Conservation (phyloP, 176 grass and related monocot genomes). For the Eragrostis nindensis region DNA sequence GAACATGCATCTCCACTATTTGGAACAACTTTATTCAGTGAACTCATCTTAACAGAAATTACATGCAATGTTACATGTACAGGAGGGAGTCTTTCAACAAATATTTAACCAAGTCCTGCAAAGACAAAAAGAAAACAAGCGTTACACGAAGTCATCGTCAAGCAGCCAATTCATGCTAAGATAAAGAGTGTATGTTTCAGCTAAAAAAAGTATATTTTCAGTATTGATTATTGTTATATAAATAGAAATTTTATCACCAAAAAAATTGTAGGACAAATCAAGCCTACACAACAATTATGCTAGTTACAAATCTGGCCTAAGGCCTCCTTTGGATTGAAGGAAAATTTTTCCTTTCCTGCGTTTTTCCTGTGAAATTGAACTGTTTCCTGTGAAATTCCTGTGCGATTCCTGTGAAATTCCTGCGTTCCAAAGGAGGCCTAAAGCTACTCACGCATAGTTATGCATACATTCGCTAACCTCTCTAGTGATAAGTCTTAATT, state of each 20-base stretch:
- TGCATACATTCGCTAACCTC: neutral
- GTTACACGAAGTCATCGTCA: neutral
- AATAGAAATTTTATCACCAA: neutral
- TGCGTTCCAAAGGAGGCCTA: too few relatives aligned
- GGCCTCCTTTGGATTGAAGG: too few relatives aligned
- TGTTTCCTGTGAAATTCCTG: too few relatives aligned
- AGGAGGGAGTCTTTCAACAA: slow-evolving; percentile 35
- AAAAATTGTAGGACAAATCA: neutral
- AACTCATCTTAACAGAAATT: slow-evolving; percentile 76
- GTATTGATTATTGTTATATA: neutral
- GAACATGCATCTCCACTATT: slow-evolving; percentile 50
- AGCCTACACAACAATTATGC: neutral
- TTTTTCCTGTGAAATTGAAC: too few relatives aligned
- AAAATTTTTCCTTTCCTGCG: too few relatives aligned
- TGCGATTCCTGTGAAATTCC: too few relatives aligned
- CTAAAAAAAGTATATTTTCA: neutral
- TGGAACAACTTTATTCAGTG: slow-evolving; percentile 59
- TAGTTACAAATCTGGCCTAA: neutral
- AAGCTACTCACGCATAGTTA: too few relatives aligned
- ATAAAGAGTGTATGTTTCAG: too few relatives aligned
- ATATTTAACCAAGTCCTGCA: slow-evolving; percentile 78
- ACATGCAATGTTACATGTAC: slow-evolving; percentile 56
- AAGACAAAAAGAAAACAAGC: neutral
- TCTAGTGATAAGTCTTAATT: neutral
- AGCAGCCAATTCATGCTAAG: neutral